Base-by-base conservation (phyloP, 2,329 filamentous ascomycete genomes). In the Trichothecium sympodiale region DNA sequence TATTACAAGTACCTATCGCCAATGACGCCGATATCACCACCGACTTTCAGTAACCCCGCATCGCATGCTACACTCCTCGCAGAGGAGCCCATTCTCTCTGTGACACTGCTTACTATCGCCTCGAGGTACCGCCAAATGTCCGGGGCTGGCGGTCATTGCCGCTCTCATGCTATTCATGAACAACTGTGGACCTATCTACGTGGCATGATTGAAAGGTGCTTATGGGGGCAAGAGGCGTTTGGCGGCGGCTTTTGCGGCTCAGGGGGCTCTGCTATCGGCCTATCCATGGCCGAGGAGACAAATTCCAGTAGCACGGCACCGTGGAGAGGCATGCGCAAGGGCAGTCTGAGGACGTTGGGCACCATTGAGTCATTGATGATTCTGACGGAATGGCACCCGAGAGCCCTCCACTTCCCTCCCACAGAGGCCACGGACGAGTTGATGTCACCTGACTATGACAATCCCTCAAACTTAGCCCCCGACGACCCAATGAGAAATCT, bases 171-270 rank as follows among this genome's bases (percentile, higher is more conserved):
- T 33, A 94, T 98, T 37, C 91, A 96, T 46, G 86, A 95, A 49
- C 87, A 93, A 56, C 72, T 96, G 5, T 98, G 91, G 91, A 84
- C 79, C 20, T 94, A 95, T 52, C 71, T 96, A 20, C 80, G 88
- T 35, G 83, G 86, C 39, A 95, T 96, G 83, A 91, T 96, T 45
- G 86, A 94, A 57, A 77, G 89, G 25, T 83, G 94, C 45, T 78
- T 96, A 27, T 96, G 87, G 83, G 91, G 88, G 8, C 89, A 95
- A 53, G 89, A 96, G 56, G 86, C 93, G 35, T 95, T 95, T 51
- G 89, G 87, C 20, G 85, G 85, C 17, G 86, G 84, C 13, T 87
- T 89, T 54, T 85, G 81, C 50, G 81, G 82, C 35, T 83, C 80
- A 3, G 81, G 80, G 12, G 20, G 43, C 49, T 33, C 30, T 8